These are phyloP conservation scores for Penstemon barbatus DNA, from an alignment of 257 asterid genomes.

Conservation along the genomic window DNA sequence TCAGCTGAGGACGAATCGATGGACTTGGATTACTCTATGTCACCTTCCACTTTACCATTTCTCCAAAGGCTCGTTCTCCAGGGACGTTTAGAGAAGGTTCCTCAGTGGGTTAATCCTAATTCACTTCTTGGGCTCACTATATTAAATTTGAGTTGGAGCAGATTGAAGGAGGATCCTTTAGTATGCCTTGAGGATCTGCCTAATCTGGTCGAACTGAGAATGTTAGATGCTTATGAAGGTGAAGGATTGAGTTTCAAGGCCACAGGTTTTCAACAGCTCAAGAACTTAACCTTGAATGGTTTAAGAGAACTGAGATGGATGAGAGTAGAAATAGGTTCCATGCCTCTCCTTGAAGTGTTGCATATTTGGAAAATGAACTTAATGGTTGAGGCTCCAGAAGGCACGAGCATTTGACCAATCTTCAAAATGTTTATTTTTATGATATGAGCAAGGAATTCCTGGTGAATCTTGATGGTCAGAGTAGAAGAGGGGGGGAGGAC, in stretches of 20 bases:
- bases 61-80: constrained; percentile 1
- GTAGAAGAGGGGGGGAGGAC: no score
- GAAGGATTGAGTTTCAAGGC: constrained; percentile 19
- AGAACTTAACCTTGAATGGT: neutral
- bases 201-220: neutral
- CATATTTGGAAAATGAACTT: neutral
- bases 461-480: neutral
- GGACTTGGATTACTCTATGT: neutral
- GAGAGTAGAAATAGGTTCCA: constrained; percentile 18
- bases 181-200: constrained; percentile 27
- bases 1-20: constrained; percentile 6
- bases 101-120: constrained; percentile 21
- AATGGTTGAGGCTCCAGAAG: constrained; percentile 22
- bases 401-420: constrained; percentile 13
- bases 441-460: constrained; percentile 6
- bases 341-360: constrained; percentile 25
- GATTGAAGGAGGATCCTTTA: constrained; percentile 14
- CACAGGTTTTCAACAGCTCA: constrained; percentile 22
- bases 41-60: neutral
- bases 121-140: constrained; percentile 9
- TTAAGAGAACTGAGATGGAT: constrained; percentile 19
- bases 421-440: neutral
- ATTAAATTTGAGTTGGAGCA: neutral
- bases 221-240: constrained; percentile 18
- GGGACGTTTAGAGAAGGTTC: constrained; percentile 20